These are phyloP conservation scores for Saksenaea vasiformis DNA, from an alignment of 371 early-diverging fungal genomes.

Conservation along the genomic window DNA sequence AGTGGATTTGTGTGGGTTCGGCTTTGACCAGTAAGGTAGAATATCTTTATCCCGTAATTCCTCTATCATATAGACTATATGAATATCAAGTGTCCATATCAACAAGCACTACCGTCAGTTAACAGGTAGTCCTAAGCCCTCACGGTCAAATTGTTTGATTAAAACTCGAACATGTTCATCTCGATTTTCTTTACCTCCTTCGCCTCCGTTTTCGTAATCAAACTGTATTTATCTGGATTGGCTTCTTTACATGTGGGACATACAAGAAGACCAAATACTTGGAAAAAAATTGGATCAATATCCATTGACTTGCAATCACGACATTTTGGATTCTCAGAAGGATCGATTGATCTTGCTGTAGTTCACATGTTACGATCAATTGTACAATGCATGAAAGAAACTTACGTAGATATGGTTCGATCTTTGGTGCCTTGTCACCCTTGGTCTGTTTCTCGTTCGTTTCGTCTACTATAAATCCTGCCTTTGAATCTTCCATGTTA, in stretches of 20 bases:
- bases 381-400: neutral
- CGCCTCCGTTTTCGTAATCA: slow-evolving; percentile 95
- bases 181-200: slow-evolving; percentile 50
- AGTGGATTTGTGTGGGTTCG: slow-evolving; percentile 93
- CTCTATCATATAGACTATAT: slow-evolving; percentile 33
- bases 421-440: slow-evolving; percentile 21
- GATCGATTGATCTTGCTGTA: slow-evolving; percentile 60
- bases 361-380: slow-evolving; percentile 15
- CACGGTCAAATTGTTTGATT: neutral
- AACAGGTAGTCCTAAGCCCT: slow-evolving; percentile 77
- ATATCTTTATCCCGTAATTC: slow-evolving; percentile 81
- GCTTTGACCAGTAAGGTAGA: slow-evolving; percentile 84
- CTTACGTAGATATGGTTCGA: slow-evolving; percentile 59
- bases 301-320: slow-evolving; percentile 80
- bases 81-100: neutral
- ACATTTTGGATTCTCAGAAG: slow-evolving; percentile 69
- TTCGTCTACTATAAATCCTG: slow-evolving; percentile 68
- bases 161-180: neutral
- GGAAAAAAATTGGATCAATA: slow-evolving; percentile 69
- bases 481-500: slow-evolving; percentile 33
- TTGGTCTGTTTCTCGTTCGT: slow-evolving; percentile 31
- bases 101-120: slow-evolving; percentile 67
- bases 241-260: slow-evolving; percentile 76
- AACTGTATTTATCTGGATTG: slow-evolving; percentile 82
- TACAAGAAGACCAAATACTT: slow-evolving; percentile 71